Evolutionary conservation across 192 early-diverging fungal genomes (phyloP), one percentile per base, ranked within the genome.

Genomic region (Lunasporangiospora selenospora): DNA sequence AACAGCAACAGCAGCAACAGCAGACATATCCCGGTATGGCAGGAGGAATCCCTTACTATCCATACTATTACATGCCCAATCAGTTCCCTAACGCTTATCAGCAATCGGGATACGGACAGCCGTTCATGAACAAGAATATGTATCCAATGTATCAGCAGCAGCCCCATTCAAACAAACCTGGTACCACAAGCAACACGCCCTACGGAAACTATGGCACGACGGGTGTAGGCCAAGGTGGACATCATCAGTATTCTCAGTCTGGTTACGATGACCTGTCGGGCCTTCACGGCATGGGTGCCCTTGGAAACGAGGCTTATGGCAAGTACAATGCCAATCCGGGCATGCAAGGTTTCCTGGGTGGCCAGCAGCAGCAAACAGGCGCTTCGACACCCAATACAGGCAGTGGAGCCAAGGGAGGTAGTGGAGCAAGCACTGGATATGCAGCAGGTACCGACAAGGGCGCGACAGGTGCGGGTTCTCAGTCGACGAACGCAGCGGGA

Each of bases 61-160:
- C 81, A 65, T 88, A 87, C 58, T 92, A 94, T 78, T 87, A 91
- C 75, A 84, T 86, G 38, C 80, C 84, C n/a, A 82, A 85, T 75
- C 88, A 92, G 76, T 92, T 84, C 82, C 84, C 81, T 60, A 85
- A 82, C 26, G 84, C 80, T 36, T 92, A 92, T 67, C 88, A 88
- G 52, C 84, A 85, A 69, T 87, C 87, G 1, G 80, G 80, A 1
- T 95, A 92, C 62, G 90, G 87, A 21, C 91, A 93, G 71, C 91
- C 87, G 15, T 92, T 90, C 63, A 81, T 92, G 75, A 93, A 92
- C 80, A 93, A 94, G 80, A 82, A 76, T 23, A 85, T 91, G 81
- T 94, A 93, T 57, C 90, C 91, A 8, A 87, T 88, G 84, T 92
- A 92, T 60, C 48, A 49, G n/a, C 49, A 61, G 42, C 53, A 69